Percentiles rank a stretch among this genome's conserved stretches.
phyloP scores from a whole-genome alignment of 805 yeast species.

The Candida yuanshanica region DNA sequence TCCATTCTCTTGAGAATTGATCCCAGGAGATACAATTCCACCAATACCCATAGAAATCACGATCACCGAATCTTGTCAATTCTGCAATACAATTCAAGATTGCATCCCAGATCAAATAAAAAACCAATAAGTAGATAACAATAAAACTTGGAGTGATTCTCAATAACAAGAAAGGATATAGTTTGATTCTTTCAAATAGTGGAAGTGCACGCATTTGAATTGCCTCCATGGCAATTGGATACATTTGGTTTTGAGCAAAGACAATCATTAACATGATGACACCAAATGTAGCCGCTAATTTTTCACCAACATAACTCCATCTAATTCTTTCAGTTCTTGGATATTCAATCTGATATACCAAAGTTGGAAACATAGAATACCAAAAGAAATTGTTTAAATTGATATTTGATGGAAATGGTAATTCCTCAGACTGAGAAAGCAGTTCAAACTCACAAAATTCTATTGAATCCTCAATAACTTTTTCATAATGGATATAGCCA shows the following conservation, averaged over 20 bases:
- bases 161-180: slow-evolving; percentile 54
- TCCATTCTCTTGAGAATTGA: slow-evolving; percentile 92
- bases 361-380: slow-evolving; percentile 84
- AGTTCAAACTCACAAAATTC: slow-evolving; percentile 72
- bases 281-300: slow-evolving; percentile 79
- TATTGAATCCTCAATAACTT: slow-evolving; percentile 40
- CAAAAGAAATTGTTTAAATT: slow-evolving; percentile 58
- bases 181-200: slow-evolving; percentile 34
- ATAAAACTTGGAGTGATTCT: slow-evolving; percentile 81
- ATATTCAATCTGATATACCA: slow-evolving; percentile 76
- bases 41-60: slow-evolving; percentile 95
- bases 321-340: slow-evolving; percentile 72
- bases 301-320: slow-evolving; percentile 61
- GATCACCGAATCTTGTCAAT: slow-evolving; percentile 77
- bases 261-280: slow-evolving; percentile 77
- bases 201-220: slow-evolving; percentile 48
- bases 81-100: slow-evolving; percentile 89
- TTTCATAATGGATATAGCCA: slow-evolving; percentile 15
- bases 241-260: slow-evolving; percentile 68
- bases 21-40: slow-evolving; percentile 96
- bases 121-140: slow-evolving; percentile 66
- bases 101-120: slow-evolving; percentile 93
- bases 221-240: slow-evolving; percentile 66
- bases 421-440: slow-evolving; percentile 42
- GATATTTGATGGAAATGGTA: slow-evolving; percentile 69